phyloP scores from a whole-genome alignment of 1,139 yeast species.

The Meyerozyma smithsonii region DNA sequence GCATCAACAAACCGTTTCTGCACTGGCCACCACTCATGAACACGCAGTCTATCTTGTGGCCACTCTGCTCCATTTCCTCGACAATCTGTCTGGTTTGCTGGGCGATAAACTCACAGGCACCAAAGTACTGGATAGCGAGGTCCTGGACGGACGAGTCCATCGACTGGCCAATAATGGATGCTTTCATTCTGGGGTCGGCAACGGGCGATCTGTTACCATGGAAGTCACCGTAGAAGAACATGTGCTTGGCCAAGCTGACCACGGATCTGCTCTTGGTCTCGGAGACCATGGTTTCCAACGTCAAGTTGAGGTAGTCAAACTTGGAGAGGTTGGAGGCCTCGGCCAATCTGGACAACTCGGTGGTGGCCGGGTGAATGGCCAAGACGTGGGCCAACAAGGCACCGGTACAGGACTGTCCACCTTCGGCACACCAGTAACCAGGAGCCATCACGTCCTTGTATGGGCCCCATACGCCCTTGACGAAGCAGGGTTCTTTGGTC shows the following conservation, averaged over 20 bases:
- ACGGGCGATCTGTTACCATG: conserved; percentile 97
- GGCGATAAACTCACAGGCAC: conserved; percentile 95
- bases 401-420: conserved; percentile 97
- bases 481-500: conserved; percentile 82
- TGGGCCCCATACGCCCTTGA: conserved; percentile 98
- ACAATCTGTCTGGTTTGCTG: conserved; percentile 96
- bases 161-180: conserved; percentile 87
- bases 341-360: conserved; percentile 60
- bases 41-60: conserved; percentile 70
- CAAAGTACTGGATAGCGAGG: conserved; percentile 80
- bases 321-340: conserved; percentile 64
- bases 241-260: conserved; percentile 74
- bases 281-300: conserved; percentile 62
- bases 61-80: conserved; percentile 74
- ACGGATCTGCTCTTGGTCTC: conserved; percentile 60
- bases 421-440: conserved; percentile 95
- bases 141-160: conserved; percentile 86
- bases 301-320: conserved; percentile 77
- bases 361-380: conserved; percentile 82
- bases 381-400: conserved; percentile 89
- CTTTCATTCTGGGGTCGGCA: conserved; percentile 91
- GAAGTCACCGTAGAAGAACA: conserved; percentile 92
- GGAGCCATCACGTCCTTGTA: conserved; percentile 88
- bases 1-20: conserved; percentile 81
- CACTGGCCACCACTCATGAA: conserved; percentile 97